Evolutionary conservation across 257 asterid genomes (phyloP).

Genomic region (Przewalskia tangutica): DNA sequence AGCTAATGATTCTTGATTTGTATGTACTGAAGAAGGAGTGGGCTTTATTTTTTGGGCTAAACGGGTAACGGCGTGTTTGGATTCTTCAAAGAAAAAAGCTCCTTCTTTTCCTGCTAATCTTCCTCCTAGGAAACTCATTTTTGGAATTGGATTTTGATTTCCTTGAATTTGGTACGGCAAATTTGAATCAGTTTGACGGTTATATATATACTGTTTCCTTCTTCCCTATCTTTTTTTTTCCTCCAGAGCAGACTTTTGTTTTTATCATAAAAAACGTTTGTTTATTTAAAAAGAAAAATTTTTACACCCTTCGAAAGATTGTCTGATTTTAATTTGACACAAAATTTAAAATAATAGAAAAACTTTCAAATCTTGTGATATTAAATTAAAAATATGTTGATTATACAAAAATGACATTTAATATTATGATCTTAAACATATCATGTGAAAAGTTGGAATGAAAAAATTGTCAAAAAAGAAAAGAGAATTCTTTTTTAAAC

Average conservation of each 20-base stretch:
- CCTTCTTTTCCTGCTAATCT: conserved; percentile 74
- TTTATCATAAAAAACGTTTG: too few species aligned
- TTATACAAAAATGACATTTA: too few species aligned
- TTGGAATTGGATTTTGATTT: neutral
- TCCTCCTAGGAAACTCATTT: conserved; percentile 78
- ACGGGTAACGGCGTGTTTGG: conserved; percentile 66
- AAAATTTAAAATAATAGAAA: too few species aligned
- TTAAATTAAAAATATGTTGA: too few species aligned
- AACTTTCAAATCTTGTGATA: too few species aligned
- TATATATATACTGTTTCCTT: neutral
- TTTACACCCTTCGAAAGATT: too few species aligned
- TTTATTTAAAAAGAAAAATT: too few species aligned
- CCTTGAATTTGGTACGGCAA: neutral
- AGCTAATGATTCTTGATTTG: conserved; percentile 13
- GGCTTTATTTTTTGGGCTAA: conserved; percentile 16
- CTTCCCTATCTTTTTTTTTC: neutral
- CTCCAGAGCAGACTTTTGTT: neutral
- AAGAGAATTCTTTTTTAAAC: too few species aligned
- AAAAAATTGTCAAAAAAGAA: too few species aligned
- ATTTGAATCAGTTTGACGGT: neutral
- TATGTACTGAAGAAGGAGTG: conserved; percentile 2
- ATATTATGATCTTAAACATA: too few species aligned
- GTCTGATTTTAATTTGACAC: too few species aligned
- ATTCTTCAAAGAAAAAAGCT: conserved; percentile 80
- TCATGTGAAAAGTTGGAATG: too few species aligned